Evolutionary conservation across 2,329 filamentous ascomycete genomes (phyloP), one percentile per base, ranked within the genome.

Genomic region (Claviceps humidiphila): DNA sequence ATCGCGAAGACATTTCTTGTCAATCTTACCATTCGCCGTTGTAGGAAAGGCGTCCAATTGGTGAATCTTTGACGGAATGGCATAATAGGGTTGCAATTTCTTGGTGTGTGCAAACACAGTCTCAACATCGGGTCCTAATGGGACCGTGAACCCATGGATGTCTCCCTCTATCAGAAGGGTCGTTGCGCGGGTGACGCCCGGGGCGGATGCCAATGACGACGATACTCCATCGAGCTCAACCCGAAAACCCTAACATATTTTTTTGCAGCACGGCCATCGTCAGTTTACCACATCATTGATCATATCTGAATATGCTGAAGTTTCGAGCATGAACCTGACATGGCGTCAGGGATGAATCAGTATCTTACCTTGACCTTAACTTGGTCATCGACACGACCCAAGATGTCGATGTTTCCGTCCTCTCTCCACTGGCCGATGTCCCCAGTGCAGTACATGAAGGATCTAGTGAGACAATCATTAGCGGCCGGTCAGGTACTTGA

Each of bases 191-290:
- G 63, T 68, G 34, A 80, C 70, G 2, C 68, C 69, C 0, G 71
- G 66, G 22, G 69, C 71, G 43, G 68, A 66, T 56, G 71, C 71
- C 52, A 77, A 66, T 13, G 73, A 71, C n/a, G 71, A 64, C 1
- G 77, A 71, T 30, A 82, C 72, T 39, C 78, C 76, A 52, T 81
- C 78, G 9, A 82, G 72, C 61, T 82, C 78, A 46, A 82, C 75
- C 24, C 79, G 75, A 60, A 81, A 81, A 7, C 78, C 78, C 71
- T 69, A 50, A 49, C n/a, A n/a, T 16, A 20, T 3, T 30, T 13
- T 24, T 3, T 39, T 8, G 24, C 24, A 24, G 22, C 34, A 47
- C 8, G 5, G 11, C 8, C 20, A 4, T 26, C 6, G 51, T 47
- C 17, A 45, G 24, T 9, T 16, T 5, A 39, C 13, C 20, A 47